These are phyloP conservation scores for Kingdonia uniflora DNA, from an alignment of 164 flowering plant species.

Conservation along the genomic window DNA sequence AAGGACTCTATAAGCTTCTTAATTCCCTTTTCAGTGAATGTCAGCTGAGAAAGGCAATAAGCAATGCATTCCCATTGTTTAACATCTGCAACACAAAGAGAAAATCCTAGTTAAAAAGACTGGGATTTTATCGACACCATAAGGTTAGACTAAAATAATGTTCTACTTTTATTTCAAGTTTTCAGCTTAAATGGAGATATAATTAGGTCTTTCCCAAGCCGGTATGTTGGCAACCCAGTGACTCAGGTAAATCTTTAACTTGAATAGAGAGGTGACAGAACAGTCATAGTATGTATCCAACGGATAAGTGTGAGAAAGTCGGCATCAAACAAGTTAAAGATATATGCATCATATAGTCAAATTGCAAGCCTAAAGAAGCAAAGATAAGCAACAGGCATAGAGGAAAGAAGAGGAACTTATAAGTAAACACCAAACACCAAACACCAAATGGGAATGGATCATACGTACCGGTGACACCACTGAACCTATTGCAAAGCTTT, in stretches of 20 bases:
- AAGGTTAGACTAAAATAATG: too few species aligned
- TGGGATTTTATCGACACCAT: background rate
- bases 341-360: background rate
- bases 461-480: slow-evolving; percentile 67
- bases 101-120: background rate
- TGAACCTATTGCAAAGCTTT: slow-evolving; percentile 88
- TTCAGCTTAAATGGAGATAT: too few species aligned
- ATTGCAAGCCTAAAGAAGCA: background rate
- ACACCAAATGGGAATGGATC: background rate
- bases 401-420: background rate
- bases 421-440: background rate
- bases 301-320: too few species aligned
- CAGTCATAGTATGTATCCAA: too few species aligned
- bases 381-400: background rate
- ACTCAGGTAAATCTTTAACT: too few species aligned
- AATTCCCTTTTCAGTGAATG: slow-evolving; percentile 89
- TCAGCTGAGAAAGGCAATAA: slow-evolving; percentile 86
- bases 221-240: too few species aligned
- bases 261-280: too few species aligned
- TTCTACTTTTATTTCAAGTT: too few species aligned
- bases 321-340: too few species aligned
- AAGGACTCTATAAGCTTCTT: slow-evolving; percentile 83
- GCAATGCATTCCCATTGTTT: slow-evolving; percentile 86
- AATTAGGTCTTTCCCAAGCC: too few species aligned
- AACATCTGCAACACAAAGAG: slow-evolving; percentile 40